phyloP scores from a whole-genome alignment of 148 eudicot species.

The Bassia scoparia region DNA sequence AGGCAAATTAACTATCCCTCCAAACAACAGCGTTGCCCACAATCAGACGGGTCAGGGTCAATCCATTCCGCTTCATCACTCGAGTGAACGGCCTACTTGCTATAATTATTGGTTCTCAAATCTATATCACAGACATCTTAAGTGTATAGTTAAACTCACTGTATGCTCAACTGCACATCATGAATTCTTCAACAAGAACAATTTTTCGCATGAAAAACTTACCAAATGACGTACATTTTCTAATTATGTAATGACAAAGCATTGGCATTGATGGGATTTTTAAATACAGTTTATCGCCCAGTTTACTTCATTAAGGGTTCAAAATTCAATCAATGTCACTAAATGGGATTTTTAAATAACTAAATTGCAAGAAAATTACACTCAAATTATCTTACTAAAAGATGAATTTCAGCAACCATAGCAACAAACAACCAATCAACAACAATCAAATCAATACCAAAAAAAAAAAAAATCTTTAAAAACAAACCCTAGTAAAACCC shows the following conservation, averaged over 20 bases:
- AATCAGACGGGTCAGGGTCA: neutral
- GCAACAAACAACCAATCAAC: neutral
- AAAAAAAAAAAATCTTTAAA: neutral
- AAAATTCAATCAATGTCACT: neutral
- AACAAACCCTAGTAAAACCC: neutral
- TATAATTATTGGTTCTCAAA: neutral
- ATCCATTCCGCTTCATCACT: neutral
- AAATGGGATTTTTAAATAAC: neutral
- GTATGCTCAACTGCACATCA: neutral
- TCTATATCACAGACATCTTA: neutral
- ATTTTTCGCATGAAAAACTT: neutral
- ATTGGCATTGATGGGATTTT: neutral
- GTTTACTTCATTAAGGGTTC: neutral
- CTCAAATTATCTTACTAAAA: neutral
- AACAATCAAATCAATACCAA: neutral
- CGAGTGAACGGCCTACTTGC: neutral
- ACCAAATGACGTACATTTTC: neutral
- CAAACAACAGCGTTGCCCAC: neutral
- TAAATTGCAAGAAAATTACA: neutral
- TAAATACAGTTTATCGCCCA: neutral
- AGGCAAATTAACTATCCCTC: neutral
- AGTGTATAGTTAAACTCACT: neutral
- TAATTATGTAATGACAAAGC: neutral
- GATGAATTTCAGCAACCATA: neutral
- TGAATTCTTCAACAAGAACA: neutral